Base-by-base conservation (phyloP, 176 grass and related monocot species). In the Tuctoria greenei region DNA sequence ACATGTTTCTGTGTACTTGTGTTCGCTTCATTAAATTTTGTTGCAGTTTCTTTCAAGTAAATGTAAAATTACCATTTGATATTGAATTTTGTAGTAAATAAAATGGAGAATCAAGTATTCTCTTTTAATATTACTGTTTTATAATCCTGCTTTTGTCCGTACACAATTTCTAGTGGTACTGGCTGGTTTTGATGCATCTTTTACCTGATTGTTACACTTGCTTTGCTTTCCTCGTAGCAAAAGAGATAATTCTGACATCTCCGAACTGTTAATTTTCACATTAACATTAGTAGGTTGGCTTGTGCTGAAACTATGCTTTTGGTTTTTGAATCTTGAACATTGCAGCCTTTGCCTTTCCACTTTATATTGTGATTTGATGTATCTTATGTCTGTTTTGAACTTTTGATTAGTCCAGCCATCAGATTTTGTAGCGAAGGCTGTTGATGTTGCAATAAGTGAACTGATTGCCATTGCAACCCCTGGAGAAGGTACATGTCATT, bases 401-500 rank as follows among this genome's bases (percentile, higher is more conserved):
- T 77, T 79, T 62, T 50, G 31, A 55, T 38, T 61, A 74, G 66
- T 80, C 11, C 85, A 97, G 91, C 68, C 77, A 74, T 66, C 95
- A 76, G 58, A 81, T 71, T 90, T 93, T 90, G 84, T 91, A 36
- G 51, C 74, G 62, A 93, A 84, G 67, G 95, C 91, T 61, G 82
- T 97, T 78, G 84, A 81, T 56, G 28, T 97, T 61, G 86, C 91
- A 1, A 54, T 81, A 36, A 64, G 74, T 52, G 95, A 93, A 66
- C 75, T 97, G 72, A 76, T 86, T 67, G 84, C 95, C 76, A 81
- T 97, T 76, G 95, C 95, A 69, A 97, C 86, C 0, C 86, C 95
- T 66, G 86, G 95, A 73, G 72, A 89, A 85, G 91, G 95, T 97
- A 90, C 24, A 20, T n/a, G 24, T 61, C 25, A 15, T 66, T 43